Conservation (phyloP, 306 rosid species). For the Dryas octopetala region DNA sequence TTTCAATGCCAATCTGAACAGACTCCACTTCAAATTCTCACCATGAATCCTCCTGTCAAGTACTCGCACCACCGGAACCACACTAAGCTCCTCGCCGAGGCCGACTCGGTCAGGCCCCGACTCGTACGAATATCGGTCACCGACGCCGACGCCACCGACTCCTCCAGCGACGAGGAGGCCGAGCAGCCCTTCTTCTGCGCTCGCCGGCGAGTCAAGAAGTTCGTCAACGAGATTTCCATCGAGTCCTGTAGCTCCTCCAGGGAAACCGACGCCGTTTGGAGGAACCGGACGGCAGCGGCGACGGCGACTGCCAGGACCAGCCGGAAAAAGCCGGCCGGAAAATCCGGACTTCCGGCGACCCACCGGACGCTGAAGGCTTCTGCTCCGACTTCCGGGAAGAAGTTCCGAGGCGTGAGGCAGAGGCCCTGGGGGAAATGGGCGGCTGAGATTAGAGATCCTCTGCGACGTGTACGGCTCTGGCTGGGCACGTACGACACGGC, state of each 20-base stretch:
- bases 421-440: slow-evolving; percentile 99
- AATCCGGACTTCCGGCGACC: slow-evolving; percentile 4
- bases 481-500: slow-evolving; percentile 91
- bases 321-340: background rate
- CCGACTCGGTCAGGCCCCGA: slow-evolving; percentile 27
- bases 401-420: slow-evolving; percentile 91
- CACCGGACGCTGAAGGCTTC: slow-evolving; percentile 22
- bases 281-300: slow-evolving; percentile 10
- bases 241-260: slow-evolving; percentile 28
- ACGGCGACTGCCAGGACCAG: slow-evolving; percentile 18
- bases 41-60: slow-evolving; percentile 37
- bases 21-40: too few species aligned
- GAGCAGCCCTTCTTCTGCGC: background rate
- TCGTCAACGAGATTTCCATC: slow-evolving; percentile 67
- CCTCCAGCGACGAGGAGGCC: slow-evolving; percentile 74
- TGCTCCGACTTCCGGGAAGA: slow-evolving; percentile 31
- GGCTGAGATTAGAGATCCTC: slow-evolving; percentile 93
- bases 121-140: slow-evolving; percentile 63
- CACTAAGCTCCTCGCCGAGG: slow-evolving; percentile 38
- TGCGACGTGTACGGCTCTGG: slow-evolving; percentile 88
- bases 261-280: slow-evolving; percentile 28
- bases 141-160: slow-evolving; percentile 81
- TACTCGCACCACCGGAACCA: slow-evolving; percentile 49
- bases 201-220: slow-evolving; percentile 51
- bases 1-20: slow-evolving; percentile 36